Conservation (phyloP, 2,329 filamentous ascomycete species). For the Fonsecaea multimorphosa region DNA sequence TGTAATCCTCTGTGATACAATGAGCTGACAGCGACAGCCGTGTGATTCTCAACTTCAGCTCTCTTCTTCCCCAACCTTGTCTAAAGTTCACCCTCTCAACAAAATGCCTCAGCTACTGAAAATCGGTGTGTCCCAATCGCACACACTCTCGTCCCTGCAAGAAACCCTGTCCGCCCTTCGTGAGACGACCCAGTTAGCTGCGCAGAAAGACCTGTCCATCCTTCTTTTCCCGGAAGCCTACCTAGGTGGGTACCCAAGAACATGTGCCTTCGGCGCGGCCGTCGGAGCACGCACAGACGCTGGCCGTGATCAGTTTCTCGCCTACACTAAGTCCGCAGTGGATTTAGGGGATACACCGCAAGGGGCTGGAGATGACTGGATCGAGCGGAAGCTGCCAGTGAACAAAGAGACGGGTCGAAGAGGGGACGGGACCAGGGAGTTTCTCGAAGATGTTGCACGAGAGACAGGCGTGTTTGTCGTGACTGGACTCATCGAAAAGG, state of each 20-base stretch:
- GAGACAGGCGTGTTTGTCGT: slow-evolving; percentile 84
- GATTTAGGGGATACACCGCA: slow-evolving; percentile 80
- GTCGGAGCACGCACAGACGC: slow-evolving; percentile 71
- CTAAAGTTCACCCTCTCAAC: neutral
- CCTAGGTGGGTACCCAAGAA: slow-evolving; percentile 88
- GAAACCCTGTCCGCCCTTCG: slow-evolving; percentile 72
- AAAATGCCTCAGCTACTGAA: slow-evolving; percentile 51
- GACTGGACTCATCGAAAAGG: slow-evolving; percentile 77
- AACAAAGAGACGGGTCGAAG: slow-evolving; percentile 58
- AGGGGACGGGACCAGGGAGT: slow-evolving; percentile 79
- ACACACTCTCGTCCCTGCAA: slow-evolving; percentile 49
- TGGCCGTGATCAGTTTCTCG: slow-evolving; percentile 81
- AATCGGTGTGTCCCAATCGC: slow-evolving; percentile 55
- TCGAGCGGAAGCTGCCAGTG: slow-evolving; percentile 64
- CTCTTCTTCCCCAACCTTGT: neutral
- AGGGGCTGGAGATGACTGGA: slow-evolving; percentile 76
- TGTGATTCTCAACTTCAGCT: neutral
- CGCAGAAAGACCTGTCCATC: slow-evolving; percentile 66
- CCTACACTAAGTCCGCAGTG: slow-evolving; percentile 78
- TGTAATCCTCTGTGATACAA: neutral
- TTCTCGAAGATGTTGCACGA: slow-evolving; percentile 74
- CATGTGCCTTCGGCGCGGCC: slow-evolving; percentile 74
- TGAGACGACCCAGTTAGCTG: slow-evolving; percentile 67
- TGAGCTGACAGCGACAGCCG: neutral
- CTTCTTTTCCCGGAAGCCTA: slow-evolving; percentile 92